Base-by-base conservation (phyloP, 345 rosid genomes). In the Eucalyptus curtisii region DNA sequence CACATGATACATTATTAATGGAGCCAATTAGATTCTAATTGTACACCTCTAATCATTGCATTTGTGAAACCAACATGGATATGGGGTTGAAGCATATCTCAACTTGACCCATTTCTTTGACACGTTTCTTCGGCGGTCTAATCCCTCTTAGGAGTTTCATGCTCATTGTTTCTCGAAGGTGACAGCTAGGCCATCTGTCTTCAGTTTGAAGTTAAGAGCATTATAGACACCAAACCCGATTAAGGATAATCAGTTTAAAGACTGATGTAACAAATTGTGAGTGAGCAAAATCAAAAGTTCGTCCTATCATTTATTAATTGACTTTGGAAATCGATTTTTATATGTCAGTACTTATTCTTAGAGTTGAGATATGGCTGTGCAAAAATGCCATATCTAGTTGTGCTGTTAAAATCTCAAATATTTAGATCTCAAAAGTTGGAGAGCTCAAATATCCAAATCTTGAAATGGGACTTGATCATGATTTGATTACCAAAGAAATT, bases 31-130 rank as follows among this genome's bases (percentile, higher is more conserved):
- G 93, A 93, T 91, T 91, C 94, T 89, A 91, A 81, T 66, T 86
- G 86, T 85, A 89, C 88, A 87, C 93, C 90, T 37, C 88, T 31
- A 88, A 94, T 91, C 81, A 92, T 93, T 90, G 90, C 91, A 89
- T 76, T 76, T 76, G 47, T 76, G 84, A 76, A 76, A 76, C 84
- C 84, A 40, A 76, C 47, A 76, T 76, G 84, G 84, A 76, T 40
- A 76, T 76, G 45, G 47, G 84, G 47, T 76, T 40, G 84, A 76
- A 76, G 47, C 30, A 76, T 76, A 76, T 76, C 84, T 76, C 84
- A 76, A 47, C 16, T 40, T 19, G 30, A 40, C 84, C 45, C 45
- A 40, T 37, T 76, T 20, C 27, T 76, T 76, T 37, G 47, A 76
- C 82, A 76, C 47, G 47, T 37, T 76, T 64, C 76, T 64, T n/a